Evolutionary conservation across 495 filamentous ascomycete species (phyloP), one percentile per base, ranked within the genome.

Genomic region (Thermochaetoides thermophila): DNA sequence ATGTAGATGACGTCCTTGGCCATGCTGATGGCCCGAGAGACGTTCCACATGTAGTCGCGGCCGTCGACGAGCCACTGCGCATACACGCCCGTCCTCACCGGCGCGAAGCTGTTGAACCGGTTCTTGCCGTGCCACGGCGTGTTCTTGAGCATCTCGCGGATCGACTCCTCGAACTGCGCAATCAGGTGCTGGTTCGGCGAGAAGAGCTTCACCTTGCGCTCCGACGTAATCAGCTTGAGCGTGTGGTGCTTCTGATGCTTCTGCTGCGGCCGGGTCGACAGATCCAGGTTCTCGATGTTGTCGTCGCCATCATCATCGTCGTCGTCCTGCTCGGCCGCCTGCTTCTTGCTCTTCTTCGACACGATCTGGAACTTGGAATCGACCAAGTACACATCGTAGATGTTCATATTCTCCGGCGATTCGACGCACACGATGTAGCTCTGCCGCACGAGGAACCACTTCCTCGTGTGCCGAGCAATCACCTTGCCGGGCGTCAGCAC

Each of bases 1-100:
- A 99, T 99, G 55, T 96, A 96, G 39, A 99, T 84, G 23, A 99
- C 89, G 63, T 99, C 91, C 49, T 83, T 83, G 8, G 89, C 89
- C 74, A 94, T 94, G 53, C 79, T 93, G 53, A 99, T 95, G 2
- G 89, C 89, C 32, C 89, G 73, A 5, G 84, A 93, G 5, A 96
- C 86, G 45, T 94, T 86, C 89, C 89, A 99, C 87, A 96, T 96
- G 57, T 96, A 87, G 48, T 99, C 89, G 31, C 89, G 71, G 10
- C 82, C 89, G 56, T 99, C 89, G 2, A 99, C 89, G 5, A 99
- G 65, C 89, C 87, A 96, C 49, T 94, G 85, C 3, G 87, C 89
- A 60, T 85, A 85, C 18, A 89, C 84, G 28, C 74, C 73, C 16
- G 71, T 75, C 32, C 89, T 70, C 7, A 96, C 79, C 2, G 89